Base-by-base conservation (phyloP, 371 early-diverging fungal genomes). In the Lichtheimia hyalospora region DNA sequence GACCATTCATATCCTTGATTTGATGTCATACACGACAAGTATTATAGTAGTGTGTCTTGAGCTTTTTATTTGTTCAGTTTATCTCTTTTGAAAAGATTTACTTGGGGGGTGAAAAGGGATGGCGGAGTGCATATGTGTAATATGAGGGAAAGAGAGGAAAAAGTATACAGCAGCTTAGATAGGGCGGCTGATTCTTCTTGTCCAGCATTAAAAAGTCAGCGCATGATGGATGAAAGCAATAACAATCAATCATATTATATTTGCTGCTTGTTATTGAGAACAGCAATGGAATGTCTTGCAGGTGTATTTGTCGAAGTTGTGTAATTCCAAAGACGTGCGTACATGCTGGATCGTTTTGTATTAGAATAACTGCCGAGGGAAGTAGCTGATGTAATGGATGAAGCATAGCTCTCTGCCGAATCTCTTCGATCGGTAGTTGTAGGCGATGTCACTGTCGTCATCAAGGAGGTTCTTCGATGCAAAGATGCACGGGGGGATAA, bases 341-440 rank as follows among this genome's bases (percentile, higher is more conserved):
- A 79, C 69, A 80, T 63, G 46, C 80, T 80, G 1, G 80, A 70
- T 23, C 80, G 65, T 46, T 80, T 80, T 64, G 34, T 14, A 28
- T 69, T 66, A 24, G 59, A 55, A 39, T 60, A 60, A 15, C 71
- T 70, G 20, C 65, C 71, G n/a, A 70, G 48, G 10, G 73, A 73
- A 0, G 77, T 68, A 12, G 67, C 42, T 0, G 77, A 77, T 7
- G 74, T 77, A 8, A 64, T 58, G 0, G 73, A 72, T 0, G 75
- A 75, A 5, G 76, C 76, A 63, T 61, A 77, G 25, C 77, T 77
- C 40, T 77, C 77, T 5, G 64, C 63, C 0, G 71, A 71, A 21
- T 64, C 68, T 53, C 77, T 52, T 46, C 46, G 54, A 44, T 46
- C 49, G 53, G 54, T 34, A 53, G 50, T 57, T 8, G 69, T 71